A percentile compares a stretch with the other conserved stretches of the same genome.
Conservation (phyloP, 306 rosid species). For the Crotalaria pallida region DNA sequence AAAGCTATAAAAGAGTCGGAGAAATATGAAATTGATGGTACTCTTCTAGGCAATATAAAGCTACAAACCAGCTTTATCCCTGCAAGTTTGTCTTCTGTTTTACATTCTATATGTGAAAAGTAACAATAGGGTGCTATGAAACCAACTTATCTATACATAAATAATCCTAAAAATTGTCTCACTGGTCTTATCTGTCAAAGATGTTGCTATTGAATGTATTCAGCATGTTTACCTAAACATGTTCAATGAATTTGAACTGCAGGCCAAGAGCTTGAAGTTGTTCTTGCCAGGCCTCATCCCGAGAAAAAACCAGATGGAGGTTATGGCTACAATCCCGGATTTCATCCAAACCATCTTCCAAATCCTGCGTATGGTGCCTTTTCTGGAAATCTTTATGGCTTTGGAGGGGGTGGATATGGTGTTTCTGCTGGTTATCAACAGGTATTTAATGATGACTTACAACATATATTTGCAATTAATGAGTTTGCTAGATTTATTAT, state of each 20-base stretch:
- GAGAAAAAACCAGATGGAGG: slow-evolving; percentile 77
- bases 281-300: slow-evolving; percentile 90
- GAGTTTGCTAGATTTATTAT: neutral
- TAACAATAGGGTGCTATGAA: neutral
- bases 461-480: neutral
- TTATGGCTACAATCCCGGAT: slow-evolving; percentile 50
- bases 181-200: neutral
- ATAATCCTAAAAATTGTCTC: neutral
- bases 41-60: neutral
- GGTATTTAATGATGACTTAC: slow-evolving; percentile 54
- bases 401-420: slow-evolving; percentile 70
- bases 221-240: neutral
- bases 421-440: slow-evolving; percentile 70
- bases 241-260: slow-evolving; percentile 33
- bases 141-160: neutral
- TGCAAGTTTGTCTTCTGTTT: slow-evolving; percentile 1
- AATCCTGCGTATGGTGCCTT: slow-evolving; percentile 74
- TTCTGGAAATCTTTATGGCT: slow-evolving; percentile 74
- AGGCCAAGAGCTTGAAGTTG: slow-evolving; percentile 94
- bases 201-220: neutral
- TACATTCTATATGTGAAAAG: neutral
- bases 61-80: neutral
- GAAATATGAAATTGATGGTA: slow-evolving; percentile 96
- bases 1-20: slow-evolving; percentile 90
- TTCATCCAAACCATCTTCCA: slow-evolving; percentile 59